phyloP scores from a whole-genome alignment of 2,329 filamentous ascomycete species.

The Colletotrichum camelliae region DNA sequence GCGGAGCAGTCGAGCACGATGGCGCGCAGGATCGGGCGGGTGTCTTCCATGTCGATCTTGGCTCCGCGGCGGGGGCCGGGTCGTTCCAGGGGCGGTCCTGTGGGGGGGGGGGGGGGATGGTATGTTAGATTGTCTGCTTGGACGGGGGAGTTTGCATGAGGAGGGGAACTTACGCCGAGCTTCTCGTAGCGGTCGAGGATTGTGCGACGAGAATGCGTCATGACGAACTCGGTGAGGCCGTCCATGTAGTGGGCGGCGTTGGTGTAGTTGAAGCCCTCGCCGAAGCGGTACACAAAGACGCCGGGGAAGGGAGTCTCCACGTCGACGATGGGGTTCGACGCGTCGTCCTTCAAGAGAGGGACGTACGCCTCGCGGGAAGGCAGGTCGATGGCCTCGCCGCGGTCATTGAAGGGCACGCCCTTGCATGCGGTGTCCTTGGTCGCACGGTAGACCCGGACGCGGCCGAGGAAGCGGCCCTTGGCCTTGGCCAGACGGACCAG shows the following conservation, averaged over 20 bases:
- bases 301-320: constrained; percentile 51
- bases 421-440: constrained; percentile 21
- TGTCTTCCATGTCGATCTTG: constrained; percentile 33
- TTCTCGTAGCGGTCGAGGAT: constrained; percentile 48
- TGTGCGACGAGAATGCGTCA: constrained; percentile 44
- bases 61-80: constrained; percentile 42
- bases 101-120: too few species aligned
- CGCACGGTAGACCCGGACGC: constrained; percentile 29
- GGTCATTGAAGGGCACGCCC: constrained; percentile 22
- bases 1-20: constrained; percentile 63
- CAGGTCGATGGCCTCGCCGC: constrained; percentile 15
- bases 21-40: constrained; percentile 54
- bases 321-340: constrained; percentile 48
- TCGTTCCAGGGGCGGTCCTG: constrained; percentile 63
- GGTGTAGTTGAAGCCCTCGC: constrained; percentile 57
- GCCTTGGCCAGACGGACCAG: constrained; percentile 52
- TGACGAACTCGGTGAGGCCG: constrained; percentile 42
- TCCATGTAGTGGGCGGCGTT: constrained; percentile 56
- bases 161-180: constrained; percentile 43
- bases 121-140: background rate
- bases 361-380: constrained; percentile 42
- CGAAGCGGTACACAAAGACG: constrained; percentile 57
- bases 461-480: constrained; percentile 52
- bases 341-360: constrained; percentile 44
- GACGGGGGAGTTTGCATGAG: fast-evolving